A percentile compares a stretch with the other conserved stretches of the same genome.
Evolutionary conservation across 345 rosid genomes (phyloP).

Genomic region (Gossypium raimondii): DNA sequence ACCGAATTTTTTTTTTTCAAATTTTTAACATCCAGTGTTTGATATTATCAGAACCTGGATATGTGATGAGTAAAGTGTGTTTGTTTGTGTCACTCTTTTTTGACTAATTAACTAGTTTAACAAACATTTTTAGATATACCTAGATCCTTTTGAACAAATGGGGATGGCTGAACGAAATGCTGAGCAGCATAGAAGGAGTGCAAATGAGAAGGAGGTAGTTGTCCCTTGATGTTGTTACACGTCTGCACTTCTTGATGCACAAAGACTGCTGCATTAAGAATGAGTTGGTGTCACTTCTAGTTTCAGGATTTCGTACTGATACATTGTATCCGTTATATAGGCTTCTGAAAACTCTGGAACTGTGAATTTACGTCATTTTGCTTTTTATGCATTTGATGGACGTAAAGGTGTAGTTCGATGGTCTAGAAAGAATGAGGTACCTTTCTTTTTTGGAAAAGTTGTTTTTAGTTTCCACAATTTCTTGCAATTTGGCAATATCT

Average conservation of each 20-base stretch:
- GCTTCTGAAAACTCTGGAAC: conserved; percentile 70
- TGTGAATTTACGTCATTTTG: conserved; percentile 78
- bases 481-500: neutral
- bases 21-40: neutral
- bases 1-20: neutral
- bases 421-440: conserved; percentile 92
- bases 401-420: conserved; percentile 65
- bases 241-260: neutral
- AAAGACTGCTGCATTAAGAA: neutral
- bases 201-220: conserved; percentile 75
- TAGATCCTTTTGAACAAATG: conserved; percentile 89
- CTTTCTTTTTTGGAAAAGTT: neutral
- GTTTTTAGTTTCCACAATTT: neutral
- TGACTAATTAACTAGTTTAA: conserved; percentile 7
- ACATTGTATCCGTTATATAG: conserved; percentile 34
- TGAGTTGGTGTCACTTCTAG: neutral
- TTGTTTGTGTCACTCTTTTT: neutral
- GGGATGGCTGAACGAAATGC: conserved; percentile 67
- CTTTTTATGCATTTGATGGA: conserved; percentile 89
- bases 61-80: neutral
- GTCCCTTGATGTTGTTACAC: neutral
- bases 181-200: conserved; percentile 86
- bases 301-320: conserved; percentile 17
- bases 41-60: neutral
- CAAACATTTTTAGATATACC: conserved; percentile 42